These are phyloP conservation scores for Dioszegia crocea DNA, from an alignment of 768 basidiomycete genomes.

Conservation along the genomic window DNA sequence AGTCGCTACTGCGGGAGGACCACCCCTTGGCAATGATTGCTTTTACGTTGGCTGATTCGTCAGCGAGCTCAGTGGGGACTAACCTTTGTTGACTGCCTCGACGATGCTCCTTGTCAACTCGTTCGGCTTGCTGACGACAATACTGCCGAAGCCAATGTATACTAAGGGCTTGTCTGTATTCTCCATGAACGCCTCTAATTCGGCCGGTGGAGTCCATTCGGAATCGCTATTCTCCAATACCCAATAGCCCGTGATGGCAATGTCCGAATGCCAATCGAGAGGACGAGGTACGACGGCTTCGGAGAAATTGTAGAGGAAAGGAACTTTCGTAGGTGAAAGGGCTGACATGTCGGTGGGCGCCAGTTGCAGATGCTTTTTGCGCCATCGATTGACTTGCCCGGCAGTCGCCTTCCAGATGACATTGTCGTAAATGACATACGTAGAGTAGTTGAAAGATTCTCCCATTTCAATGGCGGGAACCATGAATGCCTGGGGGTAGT, in stretches of 20 bases:
- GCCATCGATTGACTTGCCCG: slow-evolving; percentile 65
- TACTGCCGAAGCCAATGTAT: slow-evolving; percentile 67
- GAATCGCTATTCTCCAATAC: slow-evolving; percentile 63
- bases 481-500: slow-evolving; percentile 64
- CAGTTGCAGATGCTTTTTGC: slow-evolving; percentile 56
- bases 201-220: slow-evolving; percentile 58
- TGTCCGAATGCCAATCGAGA: slow-evolving; percentile 65
- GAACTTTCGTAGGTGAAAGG: slow-evolving; percentile 58
- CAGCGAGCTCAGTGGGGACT: not conserved
- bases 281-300: slow-evolving; percentile 65
- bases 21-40: slow-evolving; percentile 68
- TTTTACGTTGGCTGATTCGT: slow-evolving; percentile 58
- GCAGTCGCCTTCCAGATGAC: slow-evolving; percentile 67
- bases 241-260: slow-evolving; percentile 56
- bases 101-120: slow-evolving; percentile 59
- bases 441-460: slow-evolving; percentile 56
- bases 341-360: slow-evolving; percentile 61
- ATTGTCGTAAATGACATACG: slow-evolving; percentile 62
- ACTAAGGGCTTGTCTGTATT: slow-evolving; percentile 63
- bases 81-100: slow-evolving; percentile 61
- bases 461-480: slow-evolving; percentile 62
- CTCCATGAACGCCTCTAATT: slow-evolving; percentile 58
- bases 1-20: slow-evolving; percentile 56
- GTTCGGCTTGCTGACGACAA: slow-evolving; percentile 62
- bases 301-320: slow-evolving; percentile 68